Evolutionary conservation across 176 grass and related monocot genomes (phyloP).

Genomic region (Bonia amplexicaulis): DNA sequence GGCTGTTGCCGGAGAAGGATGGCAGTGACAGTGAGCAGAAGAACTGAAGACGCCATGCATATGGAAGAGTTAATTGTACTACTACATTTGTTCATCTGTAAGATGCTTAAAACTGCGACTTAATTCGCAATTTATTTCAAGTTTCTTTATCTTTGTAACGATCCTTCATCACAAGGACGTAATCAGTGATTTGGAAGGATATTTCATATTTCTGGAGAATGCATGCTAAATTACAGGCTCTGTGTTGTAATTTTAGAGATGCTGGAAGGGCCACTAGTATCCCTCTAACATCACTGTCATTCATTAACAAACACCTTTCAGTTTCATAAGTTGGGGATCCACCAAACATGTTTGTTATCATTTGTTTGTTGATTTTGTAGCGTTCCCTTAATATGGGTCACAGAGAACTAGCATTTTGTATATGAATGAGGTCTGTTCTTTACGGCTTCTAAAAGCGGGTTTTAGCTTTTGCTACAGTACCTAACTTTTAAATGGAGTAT

Average conservation of each 20-base stretch:
- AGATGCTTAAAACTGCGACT: background rate
- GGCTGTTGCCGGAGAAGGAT: conserved; percentile 37
- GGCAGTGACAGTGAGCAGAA: conserved; percentile 21
- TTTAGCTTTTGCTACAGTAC: too few species aligned
- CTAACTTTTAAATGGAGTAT: too few species aligned
- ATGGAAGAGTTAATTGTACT: background rate
- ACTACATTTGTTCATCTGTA: background rate
- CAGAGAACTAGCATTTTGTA: background rate
- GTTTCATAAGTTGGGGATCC: too few species aligned
- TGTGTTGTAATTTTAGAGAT: background rate
- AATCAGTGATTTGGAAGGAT: background rate
- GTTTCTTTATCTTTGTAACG: background rate
- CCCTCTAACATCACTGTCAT: too few species aligned
- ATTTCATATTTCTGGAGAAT: background rate
- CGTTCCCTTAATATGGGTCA: background rate
- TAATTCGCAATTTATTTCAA: background rate
- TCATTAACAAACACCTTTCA: too few species aligned
- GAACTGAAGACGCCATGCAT: conserved; percentile 6
- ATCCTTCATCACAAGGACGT: background rate
- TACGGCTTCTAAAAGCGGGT: too few species aligned
- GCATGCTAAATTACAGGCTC: background rate
- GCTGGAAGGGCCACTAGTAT: too few species aligned
- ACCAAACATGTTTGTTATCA: background rate
- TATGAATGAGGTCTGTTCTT: too few species aligned
- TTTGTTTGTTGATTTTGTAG: background rate